These are phyloP conservation scores for Eucalyptus victrix DNA, from an alignment of 345 rosid species.

Conservation along the genomic window DNA sequence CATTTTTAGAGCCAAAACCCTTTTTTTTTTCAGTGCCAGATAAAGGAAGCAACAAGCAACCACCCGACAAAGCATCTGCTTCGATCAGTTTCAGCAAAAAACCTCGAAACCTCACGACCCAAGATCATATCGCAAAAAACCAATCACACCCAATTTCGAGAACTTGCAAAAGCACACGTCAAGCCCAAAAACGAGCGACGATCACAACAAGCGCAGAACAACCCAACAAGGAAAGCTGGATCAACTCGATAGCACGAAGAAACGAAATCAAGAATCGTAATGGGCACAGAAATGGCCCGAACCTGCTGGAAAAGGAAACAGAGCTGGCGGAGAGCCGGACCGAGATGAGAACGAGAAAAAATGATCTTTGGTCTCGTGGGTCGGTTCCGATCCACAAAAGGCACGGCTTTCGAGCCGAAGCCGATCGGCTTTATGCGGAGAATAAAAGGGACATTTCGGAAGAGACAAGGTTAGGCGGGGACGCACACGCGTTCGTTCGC, in stretches of 20 bases:
- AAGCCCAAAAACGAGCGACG: not conserved
- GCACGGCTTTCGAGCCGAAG: not conserved
- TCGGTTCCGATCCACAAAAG: not conserved
- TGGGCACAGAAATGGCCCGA: not conserved
- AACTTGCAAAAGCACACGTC: not conserved
- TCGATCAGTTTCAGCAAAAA: not conserved
- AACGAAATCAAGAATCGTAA: not conserved
- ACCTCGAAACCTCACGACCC: not conserved
- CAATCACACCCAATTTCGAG: not conserved
- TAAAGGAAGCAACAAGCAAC: not conserved
- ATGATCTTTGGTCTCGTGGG: not conserved
- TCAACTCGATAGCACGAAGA: not conserved
- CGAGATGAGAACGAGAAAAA: not conserved
- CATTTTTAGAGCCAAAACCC: not conserved
- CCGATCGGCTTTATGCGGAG: not conserved
- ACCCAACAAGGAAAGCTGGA: not conserved
- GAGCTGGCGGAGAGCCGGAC: not conserved
- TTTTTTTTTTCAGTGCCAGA: not conserved
- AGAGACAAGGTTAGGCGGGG: not conserved
- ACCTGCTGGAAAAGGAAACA: not conserved
- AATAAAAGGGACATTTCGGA: not conserved
- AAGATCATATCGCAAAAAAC: not conserved
- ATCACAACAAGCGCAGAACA: not conserved
- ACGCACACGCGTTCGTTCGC: not conserved
- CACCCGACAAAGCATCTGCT: not conserved